Evolutionary conservation across 164 flowering plant genomes (phyloP).

Genomic region (Aristolochia californica): DNA sequence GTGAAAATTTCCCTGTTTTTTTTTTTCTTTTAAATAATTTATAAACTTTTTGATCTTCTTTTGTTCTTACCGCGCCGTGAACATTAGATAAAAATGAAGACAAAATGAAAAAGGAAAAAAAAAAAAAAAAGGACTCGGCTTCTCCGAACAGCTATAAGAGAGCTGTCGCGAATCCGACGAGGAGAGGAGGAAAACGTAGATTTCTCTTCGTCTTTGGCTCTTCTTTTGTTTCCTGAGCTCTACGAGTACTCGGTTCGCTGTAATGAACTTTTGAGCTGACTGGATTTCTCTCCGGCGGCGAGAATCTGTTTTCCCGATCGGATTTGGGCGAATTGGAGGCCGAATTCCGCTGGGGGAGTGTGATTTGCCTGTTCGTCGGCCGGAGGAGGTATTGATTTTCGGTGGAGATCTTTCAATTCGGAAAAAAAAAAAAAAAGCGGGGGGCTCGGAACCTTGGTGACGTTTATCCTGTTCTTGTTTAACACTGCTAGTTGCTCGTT

Average conservation of each 20-base stretch:
- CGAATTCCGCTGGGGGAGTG: background rate
- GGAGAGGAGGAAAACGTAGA: no score
- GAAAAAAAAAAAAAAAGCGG: background rate
- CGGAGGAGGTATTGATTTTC: conserved; percentile 5
- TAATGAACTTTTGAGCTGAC: background rate
- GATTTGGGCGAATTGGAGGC: conserved; percentile 1
- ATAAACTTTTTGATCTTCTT: no score
- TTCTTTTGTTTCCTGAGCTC: background rate
- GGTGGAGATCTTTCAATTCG: conserved; percentile 2
- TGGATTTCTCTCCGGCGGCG: conserved; percentile 4
- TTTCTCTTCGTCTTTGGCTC: background rate
- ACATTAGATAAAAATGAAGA: no score
- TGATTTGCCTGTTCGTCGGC: conserved; percentile 1
- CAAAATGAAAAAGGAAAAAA: no score
- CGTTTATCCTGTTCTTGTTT: background rate
- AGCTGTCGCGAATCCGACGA: no score
- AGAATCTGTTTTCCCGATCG: conserved; percentile 1
- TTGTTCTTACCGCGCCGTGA: no score
- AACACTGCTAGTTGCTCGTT: background rate
- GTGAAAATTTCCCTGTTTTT: no score
- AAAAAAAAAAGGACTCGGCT: no score
- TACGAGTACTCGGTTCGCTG: background rate
- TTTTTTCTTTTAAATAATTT: no score
- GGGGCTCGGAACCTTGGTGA: background rate
- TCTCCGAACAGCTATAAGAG: no score